These are phyloP conservation scores for Cercospora zeae-maydis DNA, from an alignment of 2,329 filamentous ascomycete genomes.

Conservation along the genomic window DNA sequence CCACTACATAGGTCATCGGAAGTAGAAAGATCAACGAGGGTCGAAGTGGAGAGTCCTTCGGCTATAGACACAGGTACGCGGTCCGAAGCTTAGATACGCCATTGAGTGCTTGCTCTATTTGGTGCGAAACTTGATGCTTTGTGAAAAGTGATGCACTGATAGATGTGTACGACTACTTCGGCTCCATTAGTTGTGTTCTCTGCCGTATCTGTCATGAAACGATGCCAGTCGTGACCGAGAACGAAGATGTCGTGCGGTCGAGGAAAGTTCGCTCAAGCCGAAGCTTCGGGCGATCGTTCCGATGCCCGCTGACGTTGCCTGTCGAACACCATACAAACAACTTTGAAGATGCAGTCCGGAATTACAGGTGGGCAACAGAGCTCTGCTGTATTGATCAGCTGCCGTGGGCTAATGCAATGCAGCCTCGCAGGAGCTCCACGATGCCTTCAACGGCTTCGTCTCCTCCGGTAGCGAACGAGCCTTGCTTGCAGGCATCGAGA, in stretches of 20 bases:
- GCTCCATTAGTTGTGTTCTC: not conserved
- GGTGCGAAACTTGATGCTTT: not conserved
- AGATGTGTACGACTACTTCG: not conserved
- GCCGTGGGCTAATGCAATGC: constrained; percentile 17
- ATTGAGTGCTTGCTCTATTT: not conserved
- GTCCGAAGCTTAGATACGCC: constrained; percentile 10
- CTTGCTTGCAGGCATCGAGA: constrained; percentile 66
- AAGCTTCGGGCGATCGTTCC: constrained; percentile 6
- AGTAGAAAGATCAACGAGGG: not conserved
- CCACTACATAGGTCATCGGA: not conserved
- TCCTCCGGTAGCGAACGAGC: constrained; percentile 61
- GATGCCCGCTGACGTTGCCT: constrained; percentile 1
- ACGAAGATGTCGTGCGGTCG: not conserved
- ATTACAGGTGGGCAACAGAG: constrained; percentile 58
- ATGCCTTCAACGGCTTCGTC: constrained; percentile 68
- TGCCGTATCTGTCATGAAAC: not conserved
- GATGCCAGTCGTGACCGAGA: no score
- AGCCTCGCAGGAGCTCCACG: constrained; percentile 75
- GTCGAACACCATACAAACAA: constrained; percentile 4
- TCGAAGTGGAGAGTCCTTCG: not conserved
- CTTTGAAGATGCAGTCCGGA: constrained; percentile 67
- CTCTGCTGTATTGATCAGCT: not conserved
- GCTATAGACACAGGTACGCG: constrained; percentile 11
- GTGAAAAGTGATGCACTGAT: not conserved
- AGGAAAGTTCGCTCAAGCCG: not conserved